phyloP scores from a whole-genome alignment of 129 eudicot genomes.

The Saussurea involucrata region DNA sequence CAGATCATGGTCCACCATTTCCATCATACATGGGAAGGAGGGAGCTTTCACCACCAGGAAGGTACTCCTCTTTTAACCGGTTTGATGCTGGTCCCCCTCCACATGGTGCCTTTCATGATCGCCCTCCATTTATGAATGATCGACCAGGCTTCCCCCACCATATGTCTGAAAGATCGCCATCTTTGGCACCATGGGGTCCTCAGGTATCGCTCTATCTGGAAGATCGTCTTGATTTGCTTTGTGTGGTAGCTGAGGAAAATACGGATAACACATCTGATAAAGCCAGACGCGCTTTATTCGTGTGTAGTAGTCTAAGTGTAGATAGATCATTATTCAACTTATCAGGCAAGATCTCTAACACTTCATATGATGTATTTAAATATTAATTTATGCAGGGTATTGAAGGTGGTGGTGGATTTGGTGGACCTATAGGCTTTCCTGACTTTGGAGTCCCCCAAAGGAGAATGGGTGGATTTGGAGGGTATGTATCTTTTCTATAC shows the following conservation, averaged over 20 bases:
- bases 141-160: conserved; percentile 74
- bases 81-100: conserved; percentile 65
- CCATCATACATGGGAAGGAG: conserved; percentile 73
- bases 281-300: background rate
- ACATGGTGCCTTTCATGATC: conserved; percentile 64
- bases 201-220: conserved; percentile 46
- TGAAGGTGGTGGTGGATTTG: conserved; percentile 67
- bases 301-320: background rate
- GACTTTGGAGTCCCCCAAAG: conserved; percentile 66
- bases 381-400: conserved; percentile 42
- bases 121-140: conserved; percentile 72
- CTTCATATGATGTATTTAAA: background rate
- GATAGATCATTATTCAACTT: background rate
- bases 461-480: conserved; percentile 85
- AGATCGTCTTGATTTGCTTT: background rate
- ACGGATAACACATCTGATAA: background rate
- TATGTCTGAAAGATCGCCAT: conserved; percentile 57
- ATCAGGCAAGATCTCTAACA: background rate
- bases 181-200: conserved; percentile 74
- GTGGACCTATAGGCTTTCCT: conserved; percentile 61
- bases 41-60: conserved; percentile 80
- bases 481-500: conserved; percentile 41
- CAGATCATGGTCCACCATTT: conserved; percentile 72
- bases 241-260: background rate
- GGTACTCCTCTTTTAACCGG: conserved; percentile 57